Evolutionary conservation across 2,329 filamentous ascomycete genomes (phyloP).

Genomic region (Cercospora beticola): DNA sequence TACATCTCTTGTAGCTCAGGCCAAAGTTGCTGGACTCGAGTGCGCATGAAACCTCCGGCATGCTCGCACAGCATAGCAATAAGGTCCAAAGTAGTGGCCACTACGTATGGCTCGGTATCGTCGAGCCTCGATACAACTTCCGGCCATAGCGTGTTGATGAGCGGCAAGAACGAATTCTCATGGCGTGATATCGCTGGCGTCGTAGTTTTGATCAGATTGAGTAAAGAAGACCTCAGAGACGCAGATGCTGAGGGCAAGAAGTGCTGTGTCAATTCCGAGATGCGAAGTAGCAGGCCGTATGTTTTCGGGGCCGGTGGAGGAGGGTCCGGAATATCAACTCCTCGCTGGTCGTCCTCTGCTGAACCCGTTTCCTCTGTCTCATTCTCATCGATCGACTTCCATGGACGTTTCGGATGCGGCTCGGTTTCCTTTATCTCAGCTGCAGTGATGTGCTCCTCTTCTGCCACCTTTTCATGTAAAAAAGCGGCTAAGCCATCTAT

Average conservation of each 20-base stretch:
- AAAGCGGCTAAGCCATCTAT: conserved; percentile 47
- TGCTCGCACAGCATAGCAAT: conserved; percentile 66
- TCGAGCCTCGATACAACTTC: conserved; percentile 68
- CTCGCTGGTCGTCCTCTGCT: conserved; percentile 25
- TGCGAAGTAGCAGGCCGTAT: conserved; percentile 76
- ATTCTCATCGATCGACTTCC: conserved; percentile 33
- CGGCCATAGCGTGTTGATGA: conserved; percentile 90
- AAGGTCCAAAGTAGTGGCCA: conserved; percentile 67
- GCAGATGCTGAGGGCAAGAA: conserved; percentile 85
- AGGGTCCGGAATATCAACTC: conserved; percentile 32
- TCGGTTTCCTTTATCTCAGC: conserved; percentile 37
- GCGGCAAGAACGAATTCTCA: conserved; percentile 79
- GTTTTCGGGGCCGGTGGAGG: conserved; percentile 70
- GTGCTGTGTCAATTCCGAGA: conserved; percentile 81
- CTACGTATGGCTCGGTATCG: conserved; percentile 67
- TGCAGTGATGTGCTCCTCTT: conserved; percentile 23
- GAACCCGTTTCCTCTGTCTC: conserved; percentile 30
- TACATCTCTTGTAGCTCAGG: conserved; percentile 35
- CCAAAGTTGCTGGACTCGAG: conserved; percentile 75
- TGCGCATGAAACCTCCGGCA: conserved; percentile 78
- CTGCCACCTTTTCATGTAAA: conserved; percentile 20
- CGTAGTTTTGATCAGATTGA: conserved; percentile 73
- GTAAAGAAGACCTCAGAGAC: conserved; percentile 71
- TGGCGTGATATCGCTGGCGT: conserved; percentile 70
- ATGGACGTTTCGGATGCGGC: conserved; percentile 31